A percentile compares a stretch with the other conserved stretches of the same genome.
These are phyloP conservation scores for Penicillium crystallinum DNA, from an alignment of 495 filamentous ascomycete species.

Conservation along the genomic window DNA sequence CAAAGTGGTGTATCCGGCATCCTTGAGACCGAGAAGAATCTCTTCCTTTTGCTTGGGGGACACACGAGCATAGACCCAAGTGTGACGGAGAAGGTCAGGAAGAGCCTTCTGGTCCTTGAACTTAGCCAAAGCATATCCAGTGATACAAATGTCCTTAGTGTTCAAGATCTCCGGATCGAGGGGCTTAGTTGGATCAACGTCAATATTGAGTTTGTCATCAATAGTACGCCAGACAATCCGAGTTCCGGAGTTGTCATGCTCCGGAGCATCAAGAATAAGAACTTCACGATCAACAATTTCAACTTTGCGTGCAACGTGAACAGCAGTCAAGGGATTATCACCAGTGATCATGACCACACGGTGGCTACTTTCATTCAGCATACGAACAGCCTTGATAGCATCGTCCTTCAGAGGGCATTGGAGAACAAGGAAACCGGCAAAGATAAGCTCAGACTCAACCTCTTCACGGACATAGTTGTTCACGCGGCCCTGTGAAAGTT, in stretches of 20 bases:
- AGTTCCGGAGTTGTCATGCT: conserved; percentile 77
- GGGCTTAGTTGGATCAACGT: conserved; percentile 78
- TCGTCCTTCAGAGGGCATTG: conserved; percentile 97
- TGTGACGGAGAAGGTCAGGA: conserved; percentile 70
- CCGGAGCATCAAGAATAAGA: conserved; percentile 89
- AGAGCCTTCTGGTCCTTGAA: conserved; percentile 76
- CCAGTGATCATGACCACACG: conserved; percentile 99
- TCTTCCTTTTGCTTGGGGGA: conserved; percentile 99
- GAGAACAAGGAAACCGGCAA: conserved; percentile 93
- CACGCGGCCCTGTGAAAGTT: conserved; percentile 76
- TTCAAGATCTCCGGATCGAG: conserved; percentile 78
- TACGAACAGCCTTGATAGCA: conserved; percentile 84
- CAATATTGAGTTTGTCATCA: conserved; percentile 80
- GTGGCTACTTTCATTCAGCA: conserved; percentile 98
- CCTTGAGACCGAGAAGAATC: conserved; percentile 91
- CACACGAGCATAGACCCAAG: conserved; percentile 97
- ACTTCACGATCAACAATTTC: conserved; percentile 97
- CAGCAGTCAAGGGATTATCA: conserved; percentile 94
- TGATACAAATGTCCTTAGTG: conserved; percentile 91
- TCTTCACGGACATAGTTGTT: conserved; percentile 90
- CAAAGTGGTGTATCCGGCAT: conserved; percentile 92
- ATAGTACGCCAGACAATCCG: conserved; percentile 91
- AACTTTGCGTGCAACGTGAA: conserved; percentile 91
- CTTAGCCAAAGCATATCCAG: conserved; percentile 87
- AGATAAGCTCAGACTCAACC: conserved; percentile 77